Percentiles rank a stretch among this genome's conserved stretches.
phyloP scores from a whole-genome alignment of 495 filamentous ascomycete species.

The Aspergillus carlsbadensis region DNA sequence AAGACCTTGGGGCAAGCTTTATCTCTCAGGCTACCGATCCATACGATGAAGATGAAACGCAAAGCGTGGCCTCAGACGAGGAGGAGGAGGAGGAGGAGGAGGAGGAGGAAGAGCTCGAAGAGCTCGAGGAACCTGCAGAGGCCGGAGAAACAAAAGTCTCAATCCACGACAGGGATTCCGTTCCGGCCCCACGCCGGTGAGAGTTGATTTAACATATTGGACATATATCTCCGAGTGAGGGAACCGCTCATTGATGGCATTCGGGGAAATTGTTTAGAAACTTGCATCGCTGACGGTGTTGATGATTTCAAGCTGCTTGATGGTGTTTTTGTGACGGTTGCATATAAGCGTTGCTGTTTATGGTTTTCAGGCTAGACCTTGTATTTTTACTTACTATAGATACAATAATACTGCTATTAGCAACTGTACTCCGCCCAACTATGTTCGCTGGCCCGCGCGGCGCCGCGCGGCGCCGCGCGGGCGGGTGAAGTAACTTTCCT shows the following conservation, averaged over 20 bases:
- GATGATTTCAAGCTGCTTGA: background rate
- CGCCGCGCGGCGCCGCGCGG: too few relatives aligned
- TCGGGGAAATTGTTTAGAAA: background rate
- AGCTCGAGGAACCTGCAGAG: background rate
- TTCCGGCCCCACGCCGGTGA: background rate
- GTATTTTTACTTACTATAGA: background rate
- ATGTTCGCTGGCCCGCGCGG: too few relatives aligned
- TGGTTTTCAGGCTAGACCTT: background rate
- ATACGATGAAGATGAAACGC: conserved; percentile 46
- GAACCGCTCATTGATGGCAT: background rate
- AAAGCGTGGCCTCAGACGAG: conserved; percentile 37
- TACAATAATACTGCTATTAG: background rate
- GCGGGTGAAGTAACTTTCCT: conserved; percentile 4
- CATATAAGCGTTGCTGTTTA: conserved; percentile 10
- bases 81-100: conserved; percentile 17
- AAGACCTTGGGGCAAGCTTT: conserved; percentile 59
- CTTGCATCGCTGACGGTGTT: conserved; percentile 15
- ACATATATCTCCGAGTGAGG: conserved; percentile 3
- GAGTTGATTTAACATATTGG: background rate
- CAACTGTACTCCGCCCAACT: too few relatives aligned
- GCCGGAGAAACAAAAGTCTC: background rate
- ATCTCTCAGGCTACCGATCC: conserved; percentile 52
- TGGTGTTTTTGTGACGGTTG: conserved; percentile 6
- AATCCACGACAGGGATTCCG: conserved; percentile 3
- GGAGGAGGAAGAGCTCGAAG: conserved; percentile 15